Percentiles rank a stretch among this genome's conserved stretches.
Evolutionary conservation across 2,329 filamentous ascomycete genomes (phyloP).

Genomic region (Paecilomyces formosus): DNA sequence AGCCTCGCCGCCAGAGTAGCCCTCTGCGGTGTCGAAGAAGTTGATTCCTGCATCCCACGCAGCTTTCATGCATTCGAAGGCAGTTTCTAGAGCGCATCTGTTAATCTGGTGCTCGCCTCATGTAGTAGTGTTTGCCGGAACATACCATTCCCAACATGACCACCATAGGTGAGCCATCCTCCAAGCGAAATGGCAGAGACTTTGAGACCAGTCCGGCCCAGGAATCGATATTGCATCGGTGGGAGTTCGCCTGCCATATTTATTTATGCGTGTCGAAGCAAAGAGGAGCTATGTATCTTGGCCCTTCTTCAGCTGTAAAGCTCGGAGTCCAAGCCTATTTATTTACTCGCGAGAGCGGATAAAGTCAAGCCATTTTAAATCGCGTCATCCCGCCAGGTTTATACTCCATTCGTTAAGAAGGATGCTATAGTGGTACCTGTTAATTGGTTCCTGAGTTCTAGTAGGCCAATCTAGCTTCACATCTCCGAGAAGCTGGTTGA

Average conservation of each 20-base stretch:
- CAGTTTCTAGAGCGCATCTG: conserved; percentile 11
- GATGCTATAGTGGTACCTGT: not conserved
- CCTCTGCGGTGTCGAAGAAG: conserved; percentile 52
- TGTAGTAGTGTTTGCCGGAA: not conserved
- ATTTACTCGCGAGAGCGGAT: not conserved
- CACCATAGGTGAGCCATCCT: conserved; percentile 48
- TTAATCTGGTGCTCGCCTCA: not conserved
- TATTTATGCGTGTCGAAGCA: not conserved
- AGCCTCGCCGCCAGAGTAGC: conserved; percentile 40
- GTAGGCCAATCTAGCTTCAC: not conserved
- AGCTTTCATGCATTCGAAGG: conserved; percentile 37
- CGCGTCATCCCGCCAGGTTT: not conserved
- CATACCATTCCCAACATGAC: conserved; percentile 59
- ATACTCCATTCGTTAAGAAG: not conserved
- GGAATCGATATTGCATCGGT: conserved; percentile 2
- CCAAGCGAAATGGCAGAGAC: conserved; percentile 65
- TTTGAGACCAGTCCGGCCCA: conserved; percentile 51
- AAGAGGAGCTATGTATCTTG: not conserved
- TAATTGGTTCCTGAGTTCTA: not conserved
- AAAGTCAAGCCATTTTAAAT: not conserved
- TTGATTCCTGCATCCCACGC: conserved; percentile 53
- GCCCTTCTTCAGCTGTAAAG: no score
- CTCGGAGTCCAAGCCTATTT: not conserved
- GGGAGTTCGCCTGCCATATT: not conserved
- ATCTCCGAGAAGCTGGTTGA: not conserved